Base-by-base conservation (phyloP, 2,329 filamentous ascomycete genomes). In the Macrophomina pseudophaseolina region DNA sequence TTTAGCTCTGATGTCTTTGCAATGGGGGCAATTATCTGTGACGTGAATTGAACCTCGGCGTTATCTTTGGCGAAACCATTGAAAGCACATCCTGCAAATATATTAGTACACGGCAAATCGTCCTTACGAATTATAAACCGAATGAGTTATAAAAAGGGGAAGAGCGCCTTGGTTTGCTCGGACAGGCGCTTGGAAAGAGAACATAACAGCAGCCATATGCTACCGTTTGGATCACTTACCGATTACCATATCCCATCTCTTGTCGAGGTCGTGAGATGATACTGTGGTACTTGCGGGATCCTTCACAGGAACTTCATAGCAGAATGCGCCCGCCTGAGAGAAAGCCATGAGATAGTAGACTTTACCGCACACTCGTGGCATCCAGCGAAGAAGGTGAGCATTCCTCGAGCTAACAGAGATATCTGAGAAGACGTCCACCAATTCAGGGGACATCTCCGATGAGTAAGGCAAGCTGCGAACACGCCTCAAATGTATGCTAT, bases 191-290 rank as follows among this genome's bases (percentile, higher is more conserved):
- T 3, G 23, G 23, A 23, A 23, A 23, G 3, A 23, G 23, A 23
- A 23, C 23, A 23, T 23, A 23, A 3, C 23, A 3, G 11, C 11
- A 38, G 6, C 11, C 35, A 38, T 38, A 12, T 38, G 11, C 7
- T 7, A 38, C 7, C 35, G 11, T 4, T 38, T 38, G 14, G 12
- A 14, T 16, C 28, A 66, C 58, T 66, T 68, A 73, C 77, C 79
- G 12, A 80, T 76, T 3, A 80, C 68, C 9, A 73, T 67, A 65
- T 83, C 80, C 79, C 80, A 82, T n/a, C 78, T 74, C n/a, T 71
- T 74, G 59, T 81, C 78, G 2, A 81, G 74, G 60, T 78, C 70
- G 64, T 79, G 78, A 3, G 66, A 70, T 28, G 58, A 59, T 16
- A 67, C 64, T 2, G 69, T 64, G 1, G 74, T 54, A 2, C 74